These are phyloP conservation scores for Pseudogymnoascus sp. DNA, from an alignment of 2,329 filamentous ascomycete species.

Conservation along the genomic window DNA sequence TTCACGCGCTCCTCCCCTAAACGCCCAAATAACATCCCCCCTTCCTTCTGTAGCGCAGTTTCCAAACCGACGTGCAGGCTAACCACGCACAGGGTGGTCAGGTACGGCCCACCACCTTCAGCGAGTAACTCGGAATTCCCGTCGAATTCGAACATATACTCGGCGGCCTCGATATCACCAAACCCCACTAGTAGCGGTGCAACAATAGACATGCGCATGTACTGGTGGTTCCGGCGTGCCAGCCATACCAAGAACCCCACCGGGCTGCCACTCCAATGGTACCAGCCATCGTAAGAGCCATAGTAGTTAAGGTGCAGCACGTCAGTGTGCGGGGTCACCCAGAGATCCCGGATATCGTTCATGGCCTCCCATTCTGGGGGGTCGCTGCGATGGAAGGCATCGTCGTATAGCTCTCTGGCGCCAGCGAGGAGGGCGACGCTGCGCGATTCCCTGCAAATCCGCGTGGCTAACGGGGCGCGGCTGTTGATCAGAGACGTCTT, in stretches of 20 bases:
- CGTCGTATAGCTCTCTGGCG: neutral
- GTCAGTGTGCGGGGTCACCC: neutral
- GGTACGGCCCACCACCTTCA: neutral
- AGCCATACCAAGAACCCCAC: neutral
- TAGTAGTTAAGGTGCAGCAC: neutral
- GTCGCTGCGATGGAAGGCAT: neutral
- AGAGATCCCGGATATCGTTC: neutral
- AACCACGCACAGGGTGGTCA: neutral
- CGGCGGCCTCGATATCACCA: neutral
- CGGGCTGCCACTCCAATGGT: neutral
- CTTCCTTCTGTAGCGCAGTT: neutral
- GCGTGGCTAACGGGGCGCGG: neutral
- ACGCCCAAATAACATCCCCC: neutral
- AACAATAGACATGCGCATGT: neutral
- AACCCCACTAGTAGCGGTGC: neutral
- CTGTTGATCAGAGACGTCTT: neutral
- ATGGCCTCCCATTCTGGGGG: neutral
- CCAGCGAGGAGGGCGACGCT: neutral
- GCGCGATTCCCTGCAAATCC: neutral
- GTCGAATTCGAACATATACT: neutral
- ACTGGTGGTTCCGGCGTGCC: neutral
- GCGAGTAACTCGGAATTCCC: neutral
- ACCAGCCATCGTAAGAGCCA: neutral
- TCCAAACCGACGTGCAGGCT: neutral
- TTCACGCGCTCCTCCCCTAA: neutral